Evolutionary conservation across 805 yeast species (phyloP), one percentile per base, ranked within the genome.

Genomic region (Pichia nakasei): DNA sequence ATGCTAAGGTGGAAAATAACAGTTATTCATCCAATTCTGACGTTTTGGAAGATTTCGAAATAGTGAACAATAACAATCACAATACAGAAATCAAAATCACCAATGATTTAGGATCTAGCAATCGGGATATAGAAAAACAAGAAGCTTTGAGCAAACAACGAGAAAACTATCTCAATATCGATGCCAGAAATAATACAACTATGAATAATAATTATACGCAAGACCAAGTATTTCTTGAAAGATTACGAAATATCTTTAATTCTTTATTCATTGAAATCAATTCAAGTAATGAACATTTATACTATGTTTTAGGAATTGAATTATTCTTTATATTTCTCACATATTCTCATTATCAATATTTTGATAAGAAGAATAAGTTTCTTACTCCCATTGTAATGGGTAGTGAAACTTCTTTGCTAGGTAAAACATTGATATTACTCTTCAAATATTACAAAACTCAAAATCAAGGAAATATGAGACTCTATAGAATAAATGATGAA

Each of bases 371-470:
- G 24, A 50, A 50, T 17, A 35, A 35, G 29, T 50, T 46, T 21
- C 17, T 50, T 7, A 48, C 52, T 5, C 52, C 52, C 5, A 37
- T 48, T 24, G 36, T 48, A 3, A 50, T 48, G 35, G 52, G 52
- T 17, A 37, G 48, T 15, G 35, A 48, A 31, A 50, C 52, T 3
- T 45, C 52, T 1, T 22, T 48, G 6, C 15, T 50, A 19, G 52
- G 49, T 4, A 43, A 50, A 33, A 46, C 52, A 4, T 15, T 50
- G 20, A 39, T 43, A 5, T 39, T 36, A 12, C 20, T 49, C 5
- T 38, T 38, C 18, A 24, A 35, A 11, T 48, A 48, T 46, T 21
- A 33, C 11, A 29, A 31, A 38, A 21, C 15, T 21, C 35, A 11
- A 29, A 22, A 20, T 21, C 26, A 11, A 29, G 18, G 17, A 37